phyloP scores from a whole-genome alignment of 129 eudicot genomes.

The Helichrysum umbraculigerum region DNA sequence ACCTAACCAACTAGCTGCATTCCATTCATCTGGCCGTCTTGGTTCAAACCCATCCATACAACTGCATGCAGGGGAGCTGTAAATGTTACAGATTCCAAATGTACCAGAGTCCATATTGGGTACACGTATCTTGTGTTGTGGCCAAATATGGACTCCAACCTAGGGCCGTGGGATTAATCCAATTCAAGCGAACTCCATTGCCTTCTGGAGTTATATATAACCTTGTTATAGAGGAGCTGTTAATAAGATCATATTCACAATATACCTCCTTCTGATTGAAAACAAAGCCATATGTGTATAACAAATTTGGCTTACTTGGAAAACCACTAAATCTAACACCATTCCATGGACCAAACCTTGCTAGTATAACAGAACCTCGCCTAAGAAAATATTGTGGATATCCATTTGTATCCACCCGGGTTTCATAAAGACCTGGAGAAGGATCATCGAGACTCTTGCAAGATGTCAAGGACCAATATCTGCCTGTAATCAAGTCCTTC shows the following conservation, averaged over 20 bases:
- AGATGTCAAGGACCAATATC: neutral
- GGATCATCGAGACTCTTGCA: conserved; percentile 38
- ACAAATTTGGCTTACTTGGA: neutral
- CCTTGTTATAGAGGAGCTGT: neutral
- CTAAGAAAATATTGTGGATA: conserved; percentile 18
- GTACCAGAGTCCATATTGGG: conserved; percentile 32
- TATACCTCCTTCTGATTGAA: conserved; percentile 22
- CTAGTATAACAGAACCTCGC: neutral
- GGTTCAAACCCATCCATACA: conserved; percentile 42
- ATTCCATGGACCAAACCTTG: conserved; percentile 40
- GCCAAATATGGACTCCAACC: neutral
- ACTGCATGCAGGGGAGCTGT: conserved; percentile 1
- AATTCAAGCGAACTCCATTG: neutral
- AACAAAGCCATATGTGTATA: conserved; percentile 18
- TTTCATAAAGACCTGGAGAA: conserved; percentile 10
- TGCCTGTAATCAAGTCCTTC: neutral
- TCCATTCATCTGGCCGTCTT: conserved; percentile 3
- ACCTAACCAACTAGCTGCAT: neutral
- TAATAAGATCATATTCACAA: neutral
- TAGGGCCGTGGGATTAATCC: conserved; percentile 15
- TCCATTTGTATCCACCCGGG: conserved; percentile 8
- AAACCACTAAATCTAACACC: conserved; percentile 39
- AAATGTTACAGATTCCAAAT: conserved; percentile 14
- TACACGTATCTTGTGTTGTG: neutral
- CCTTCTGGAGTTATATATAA: neutral